Evolutionary conservation across 768 basidiomycete genomes (phyloP), one percentile per base, ranked within the genome.

Genomic region (Hydnomerulius pinastri): DNA sequence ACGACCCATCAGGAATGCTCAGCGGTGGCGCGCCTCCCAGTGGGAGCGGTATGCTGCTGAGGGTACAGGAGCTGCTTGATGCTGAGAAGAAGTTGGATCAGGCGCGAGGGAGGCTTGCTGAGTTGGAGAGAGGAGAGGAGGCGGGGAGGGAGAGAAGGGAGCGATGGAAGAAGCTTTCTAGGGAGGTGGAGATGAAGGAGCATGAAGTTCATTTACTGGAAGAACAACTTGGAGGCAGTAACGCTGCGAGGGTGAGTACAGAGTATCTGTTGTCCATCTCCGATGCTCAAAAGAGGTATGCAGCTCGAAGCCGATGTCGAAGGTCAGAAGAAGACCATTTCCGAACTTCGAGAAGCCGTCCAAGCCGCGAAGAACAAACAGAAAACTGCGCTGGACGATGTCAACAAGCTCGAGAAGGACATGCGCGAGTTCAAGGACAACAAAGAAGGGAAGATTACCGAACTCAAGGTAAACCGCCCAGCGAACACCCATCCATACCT

Each of bases 351-450:
- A 36, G 64, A 65, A 17, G 80, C 83, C 1, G 71, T 90, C n/a
- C 69, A 83, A 53, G 71, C 72, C 0, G 85, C 92, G 5, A 82
- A 85, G 64, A 76, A 85, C 47, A 91, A 91, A 62, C 90, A 96
- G 66, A 81, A 80, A 62, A 77, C 71, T 6, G 91, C 92, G 0
- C 74, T 85, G 42, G 83, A 77, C 0, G 94, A 98, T 51, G 81
- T 83, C 66, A 85, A 85, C 72, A 90, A 87, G 61, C 83, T 98
- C 20, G 92, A 98, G 71, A 87, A 87, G 60, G 97, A 99, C 66
- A 98, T 99, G 93, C 83, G 82, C 47, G 97, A 98, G 73, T 98
- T 99, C 77, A 95, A 97, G 75, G 88, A 95, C 71, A 95, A 99
- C 74, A 97, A 97, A 67, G 97, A 98, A 43, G 92, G 93, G 40